Percentiles rank a stretch among this genome's conserved stretches.
Evolutionary conservation across 441 rosid genomes (phyloP).

Genomic region (Flueggea neowawraea): DNA sequence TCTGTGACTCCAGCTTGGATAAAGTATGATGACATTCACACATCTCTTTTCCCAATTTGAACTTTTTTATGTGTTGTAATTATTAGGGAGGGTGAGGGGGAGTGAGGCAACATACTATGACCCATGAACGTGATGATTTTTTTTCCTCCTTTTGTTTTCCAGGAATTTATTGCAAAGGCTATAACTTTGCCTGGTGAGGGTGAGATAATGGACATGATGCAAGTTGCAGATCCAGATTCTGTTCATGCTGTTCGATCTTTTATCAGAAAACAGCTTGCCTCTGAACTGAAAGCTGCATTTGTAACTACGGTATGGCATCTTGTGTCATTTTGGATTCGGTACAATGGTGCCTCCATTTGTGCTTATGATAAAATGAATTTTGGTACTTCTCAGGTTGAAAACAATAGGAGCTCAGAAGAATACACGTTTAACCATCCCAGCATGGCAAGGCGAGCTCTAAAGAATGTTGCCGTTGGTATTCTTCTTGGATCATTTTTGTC

Average conservation of each 20-base stretch:
- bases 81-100: no score
- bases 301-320: conserved; percentile 58
- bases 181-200: conserved; percentile 93
- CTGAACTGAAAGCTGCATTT: conserved; percentile 75
- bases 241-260: conserved; percentile 89
- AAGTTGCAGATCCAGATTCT: conserved; percentile 96
- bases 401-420: conserved; percentile 67
- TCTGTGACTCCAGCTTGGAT: conserved; percentile 72
- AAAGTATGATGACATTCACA: conserved; percentile 39
- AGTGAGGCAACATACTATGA: no score
- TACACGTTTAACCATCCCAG: conserved; percentile 78
- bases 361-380: conserved; percentile 8
- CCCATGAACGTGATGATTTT: no score
- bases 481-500: conserved; percentile 13
- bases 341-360: neutral
- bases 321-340: neutral
- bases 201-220: conserved; percentile 98
- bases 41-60: no score
- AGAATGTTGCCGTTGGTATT: conserved; percentile 83
- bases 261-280: conserved; percentile 85
- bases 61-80: no score
- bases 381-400: conserved; percentile 50
- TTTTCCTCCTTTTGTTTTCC: conserved; percentile 15
- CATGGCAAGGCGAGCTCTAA: conserved; percentile 88
- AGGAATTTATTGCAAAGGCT: conserved; percentile 95